Evolutionary conservation across 2,329 filamentous ascomycete species (phyloP), one percentile per base, ranked within the genome.

Genomic region (Cordyceps militaris): DNA sequence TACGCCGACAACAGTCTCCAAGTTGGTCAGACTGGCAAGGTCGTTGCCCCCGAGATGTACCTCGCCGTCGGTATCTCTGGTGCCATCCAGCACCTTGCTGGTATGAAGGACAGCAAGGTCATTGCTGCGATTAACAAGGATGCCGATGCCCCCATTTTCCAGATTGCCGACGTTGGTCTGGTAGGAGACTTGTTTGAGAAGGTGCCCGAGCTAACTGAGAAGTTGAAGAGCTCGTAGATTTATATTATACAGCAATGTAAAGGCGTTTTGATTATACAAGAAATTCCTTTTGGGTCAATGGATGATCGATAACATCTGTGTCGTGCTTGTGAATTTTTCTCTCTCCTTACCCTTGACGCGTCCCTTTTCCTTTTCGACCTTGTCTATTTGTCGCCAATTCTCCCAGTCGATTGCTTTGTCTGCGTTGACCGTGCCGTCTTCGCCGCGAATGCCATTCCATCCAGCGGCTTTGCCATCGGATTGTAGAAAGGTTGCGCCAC

Each of bases 51-150:
- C 60, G 87, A 99, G 73, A 78, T 99, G 61, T 99, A 99, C 71
- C 81, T 99, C 65, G 95, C 91, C 56, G 92, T 93, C 13, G 94
- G 94, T 69, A 97, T 99, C 66, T 96, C 91, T 9, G 94, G 94
- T 56, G 94, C 94, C 23, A 99, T 99, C 66, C 94, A 99, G 76
- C 94, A 99, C 79, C 75, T 99, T 74, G 94, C 94, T 32, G 94
- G 94, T 70, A 99, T 99, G 94, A 99, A 99, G 82, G 94, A 99
- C 71, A 97, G 91, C 79, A 99, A 99, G 79, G 94, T 99, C 59
- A 99, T 99, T 76, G 94, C 93, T 23, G 91, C 91, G 14, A 97
- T 99, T 70, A 99, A 99, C 81, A 99, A 99, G 79, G 94, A 99
- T 69, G 79, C 86, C 4, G 94, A 99, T 73, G 94, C 94, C 58